A percentile compares a stretch with the other conserved stretches of the same genome.
Evolutionary conservation across 1,139 yeast species (phyloP).

Genomic region (Trichomonascaceae sp.): DNA sequence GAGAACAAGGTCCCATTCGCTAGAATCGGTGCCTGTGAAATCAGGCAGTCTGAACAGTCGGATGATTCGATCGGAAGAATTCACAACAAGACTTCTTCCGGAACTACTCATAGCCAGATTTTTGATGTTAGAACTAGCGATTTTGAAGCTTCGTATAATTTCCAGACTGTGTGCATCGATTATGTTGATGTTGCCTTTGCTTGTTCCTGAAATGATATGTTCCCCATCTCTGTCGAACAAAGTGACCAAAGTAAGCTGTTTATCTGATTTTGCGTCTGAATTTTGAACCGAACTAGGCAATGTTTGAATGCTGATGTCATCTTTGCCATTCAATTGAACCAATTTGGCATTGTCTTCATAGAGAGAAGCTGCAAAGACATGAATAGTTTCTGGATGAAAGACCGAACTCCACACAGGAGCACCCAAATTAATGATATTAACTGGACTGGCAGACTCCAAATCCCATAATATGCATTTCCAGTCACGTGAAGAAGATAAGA

Average conservation of each 20-base stretch:
- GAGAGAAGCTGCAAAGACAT: slow-evolving; percentile 43
- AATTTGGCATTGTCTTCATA: slow-evolving; percentile 31
- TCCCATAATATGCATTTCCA: slow-evolving; percentile 87
- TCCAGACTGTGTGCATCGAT: slow-evolving; percentile 22
- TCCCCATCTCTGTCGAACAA: slow-evolving; percentile 43
- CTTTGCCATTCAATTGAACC: slow-evolving; percentile 25
- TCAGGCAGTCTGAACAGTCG: slow-evolving; percentile 61
- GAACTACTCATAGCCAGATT: slow-evolving; percentile 58
- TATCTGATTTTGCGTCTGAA: slow-evolving; percentile 20
- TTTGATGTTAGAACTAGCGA: slow-evolving; percentile 68
- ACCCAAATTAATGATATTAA: slow-evolving; percentile 47
- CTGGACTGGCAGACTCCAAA: slow-evolving; percentile 40
- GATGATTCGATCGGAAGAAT: slow-evolving; percentile 76
- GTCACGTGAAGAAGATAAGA: slow-evolving; percentile 75
- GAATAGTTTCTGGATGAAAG: slow-evolving; percentile 48
- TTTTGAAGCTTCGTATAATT: slow-evolving; percentile 45
- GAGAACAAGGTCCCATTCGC: slow-evolving; percentile 53
- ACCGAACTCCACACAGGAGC: slow-evolving; percentile 69
- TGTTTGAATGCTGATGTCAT: slow-evolving; percentile 5
- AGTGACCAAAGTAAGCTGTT: slow-evolving; percentile 33
- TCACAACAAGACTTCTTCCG: slow-evolving; percentile 67
- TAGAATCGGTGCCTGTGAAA: slow-evolving; percentile 23
- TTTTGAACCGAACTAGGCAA: slow-evolving; percentile 13
- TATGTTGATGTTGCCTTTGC: slow-evolving; percentile 69
- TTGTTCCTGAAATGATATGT: slow-evolving; percentile 67